These are phyloP conservation scores for Chalciporus chontae DNA, from an alignment of 768 basidiomycete species.

Conservation along the genomic window DNA sequence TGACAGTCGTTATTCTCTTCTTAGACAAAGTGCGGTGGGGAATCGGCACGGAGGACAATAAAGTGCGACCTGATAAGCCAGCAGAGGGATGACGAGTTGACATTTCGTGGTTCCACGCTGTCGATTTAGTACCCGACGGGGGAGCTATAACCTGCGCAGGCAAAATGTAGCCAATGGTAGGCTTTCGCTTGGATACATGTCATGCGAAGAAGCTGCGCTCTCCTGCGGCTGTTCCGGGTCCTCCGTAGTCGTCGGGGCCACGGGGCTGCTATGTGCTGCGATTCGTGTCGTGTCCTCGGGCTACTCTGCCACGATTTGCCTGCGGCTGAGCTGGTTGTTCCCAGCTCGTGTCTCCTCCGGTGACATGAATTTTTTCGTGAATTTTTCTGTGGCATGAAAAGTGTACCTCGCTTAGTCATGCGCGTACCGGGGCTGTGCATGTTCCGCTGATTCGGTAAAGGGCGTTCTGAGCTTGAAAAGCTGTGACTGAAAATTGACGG, in stretches of 20 bases:
- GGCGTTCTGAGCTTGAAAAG: constrained; percentile 37
- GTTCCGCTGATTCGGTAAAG: constrained; percentile 20
- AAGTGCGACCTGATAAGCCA: background rate
- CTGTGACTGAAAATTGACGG: constrained; percentile 20
- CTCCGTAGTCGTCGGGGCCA: constrained; percentile 19
- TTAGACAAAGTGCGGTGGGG: background rate
- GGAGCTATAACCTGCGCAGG: background rate
- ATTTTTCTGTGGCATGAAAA: background rate
- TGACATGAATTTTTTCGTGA: background rate
- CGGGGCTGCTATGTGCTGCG: background rate
- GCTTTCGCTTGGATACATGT: background rate
- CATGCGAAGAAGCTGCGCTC: constrained; percentile 2
- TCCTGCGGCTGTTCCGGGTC: constrained; percentile 1
- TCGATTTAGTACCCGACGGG: background rate
- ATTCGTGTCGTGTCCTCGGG: background rate
- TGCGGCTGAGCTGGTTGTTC: too few species aligned
- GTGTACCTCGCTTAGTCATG: constrained; percentile 4
- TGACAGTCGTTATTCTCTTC: background rate
- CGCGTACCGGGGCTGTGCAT: constrained; percentile 16
- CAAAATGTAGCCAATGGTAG: too few species aligned
- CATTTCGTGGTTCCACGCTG: background rate
- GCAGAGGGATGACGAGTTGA: background rate
- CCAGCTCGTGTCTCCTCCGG: too few species aligned
- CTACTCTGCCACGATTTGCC: background rate
- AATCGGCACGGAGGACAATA: background rate